These are phyloP conservation scores for Neofusicoccum cordaticola DNA, from an alignment of 2,329 filamentous ascomycete species.

Conservation along the genomic window DNA sequence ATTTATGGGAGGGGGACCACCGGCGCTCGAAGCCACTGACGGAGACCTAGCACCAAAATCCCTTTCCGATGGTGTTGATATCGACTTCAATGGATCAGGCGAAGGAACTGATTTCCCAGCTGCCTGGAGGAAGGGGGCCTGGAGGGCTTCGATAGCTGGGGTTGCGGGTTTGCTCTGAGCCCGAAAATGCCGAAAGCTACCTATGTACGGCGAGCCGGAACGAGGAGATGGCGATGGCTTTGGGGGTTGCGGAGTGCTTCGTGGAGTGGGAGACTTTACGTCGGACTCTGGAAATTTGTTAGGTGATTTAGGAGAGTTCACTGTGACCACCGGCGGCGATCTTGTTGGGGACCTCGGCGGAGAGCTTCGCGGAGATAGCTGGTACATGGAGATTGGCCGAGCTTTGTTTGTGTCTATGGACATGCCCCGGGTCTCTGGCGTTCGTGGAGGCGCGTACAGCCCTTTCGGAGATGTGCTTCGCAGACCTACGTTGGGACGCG, in stretches of 20 bases:
- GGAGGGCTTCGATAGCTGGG: conserved; percentile 40
- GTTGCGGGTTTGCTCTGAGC: conserved; percentile 41
- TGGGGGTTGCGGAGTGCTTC: conserved; percentile 22
- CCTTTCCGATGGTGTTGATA: not conserved
- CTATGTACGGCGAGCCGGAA: conserved; percentile 18
- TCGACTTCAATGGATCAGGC: conserved; percentile 29
- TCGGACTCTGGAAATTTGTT: conserved; percentile 46
- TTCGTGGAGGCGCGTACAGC: conserved; percentile 13
- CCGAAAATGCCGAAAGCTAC: conserved; percentile 33
- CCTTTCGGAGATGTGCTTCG: conserved; percentile 12
- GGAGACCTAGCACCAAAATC: not conserved
- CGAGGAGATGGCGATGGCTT: conserved; percentile 23
- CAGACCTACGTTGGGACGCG: conserved; percentile 27
- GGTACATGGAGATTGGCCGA: conserved; percentile 50
- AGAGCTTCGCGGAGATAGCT: conserved; percentile 41
- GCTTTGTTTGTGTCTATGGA: conserved; percentile 27
- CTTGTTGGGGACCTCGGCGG: conserved; percentile 43
- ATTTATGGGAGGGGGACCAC: conserved; percentile 69
- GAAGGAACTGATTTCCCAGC: conserved; percentile 20
- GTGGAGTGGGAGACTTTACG: conserved; percentile 34
- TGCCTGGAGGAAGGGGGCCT: conserved; percentile 32
- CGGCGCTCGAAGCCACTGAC: conserved; percentile 30
- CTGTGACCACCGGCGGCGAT: conserved; percentile 63
- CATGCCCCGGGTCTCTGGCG: conserved; percentile 20
- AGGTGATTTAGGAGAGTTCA: conserved; percentile 70